phyloP scores from a whole-genome alignment of 176 grass and related monocot genomes.

The Sorghum bicolor region DNA sequence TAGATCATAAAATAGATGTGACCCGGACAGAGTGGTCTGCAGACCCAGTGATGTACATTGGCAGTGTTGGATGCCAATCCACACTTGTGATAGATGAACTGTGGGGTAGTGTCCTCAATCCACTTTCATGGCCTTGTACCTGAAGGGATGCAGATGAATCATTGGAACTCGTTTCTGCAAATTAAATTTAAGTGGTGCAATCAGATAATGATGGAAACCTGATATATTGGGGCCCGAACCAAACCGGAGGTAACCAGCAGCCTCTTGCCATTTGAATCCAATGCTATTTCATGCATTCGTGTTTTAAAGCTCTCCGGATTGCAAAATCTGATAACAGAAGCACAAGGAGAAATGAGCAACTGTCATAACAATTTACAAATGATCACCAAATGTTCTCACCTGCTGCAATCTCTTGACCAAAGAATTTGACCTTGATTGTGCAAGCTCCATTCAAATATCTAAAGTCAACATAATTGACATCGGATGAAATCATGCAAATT shows the following conservation, averaged over 20 bases:
- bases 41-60: conserved; percentile 86
- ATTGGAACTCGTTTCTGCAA: conserved; percentile 5
- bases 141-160: conserved; percentile 24
- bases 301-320: conserved; percentile 70
- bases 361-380: conserved; percentile 16
- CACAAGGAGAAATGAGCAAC: conserved; percentile 25
- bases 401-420: conserved; percentile 90
- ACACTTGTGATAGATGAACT: conserved; percentile 69
- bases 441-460: conserved; percentile 99
- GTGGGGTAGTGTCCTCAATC: conserved; percentile 67
- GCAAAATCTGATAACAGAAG: conserved; percentile 66
- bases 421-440: conserved; percentile 95
- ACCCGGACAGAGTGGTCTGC: conserved; percentile 84
- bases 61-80: conserved; percentile 84
- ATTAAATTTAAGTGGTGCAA: conserved; percentile 4
- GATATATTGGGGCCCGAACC: conserved; percentile 90
- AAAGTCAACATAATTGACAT: conserved; percentile 18
- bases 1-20: conserved; percentile 73
- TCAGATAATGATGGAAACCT: conserved; percentile 38
- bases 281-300: conserved; percentile 75
- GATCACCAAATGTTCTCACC: conserved; percentile 47
- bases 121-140: conserved; percentile 80
- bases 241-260: conserved; percentile 79
- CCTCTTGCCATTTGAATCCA: conserved; percentile 85
- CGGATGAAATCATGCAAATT: conserved; percentile 3